These are phyloP conservation scores for Talaromyces sp. DNA, from an alignment of 2,329 filamentous ascomycete genomes.

Conservation along the genomic window DNA sequence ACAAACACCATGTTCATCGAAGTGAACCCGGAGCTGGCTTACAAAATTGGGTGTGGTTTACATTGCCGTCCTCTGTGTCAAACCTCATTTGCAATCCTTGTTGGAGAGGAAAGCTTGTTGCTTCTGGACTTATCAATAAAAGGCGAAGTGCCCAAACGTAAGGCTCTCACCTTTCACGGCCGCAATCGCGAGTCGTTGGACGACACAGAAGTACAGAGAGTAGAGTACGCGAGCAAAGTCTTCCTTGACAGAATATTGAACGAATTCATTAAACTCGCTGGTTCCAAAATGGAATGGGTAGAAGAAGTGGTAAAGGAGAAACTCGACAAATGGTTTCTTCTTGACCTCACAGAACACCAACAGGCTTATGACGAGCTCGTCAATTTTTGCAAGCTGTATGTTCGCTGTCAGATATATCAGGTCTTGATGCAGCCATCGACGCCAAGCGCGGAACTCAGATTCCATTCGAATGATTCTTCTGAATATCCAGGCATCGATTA, in stretches of 20 bases:
- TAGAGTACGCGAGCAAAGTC: constrained; percentile 57
- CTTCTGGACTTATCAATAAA: constrained; percentile 23
- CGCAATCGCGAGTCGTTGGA: constrained; percentile 49
- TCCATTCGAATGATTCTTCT: background rate
- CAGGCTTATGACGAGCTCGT: constrained; percentile 24
- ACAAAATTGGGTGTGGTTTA: constrained; percentile 53
- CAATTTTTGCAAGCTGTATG: constrained; percentile 29
- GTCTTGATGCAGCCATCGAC: constrained; percentile 12
- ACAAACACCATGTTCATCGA: constrained; percentile 60
- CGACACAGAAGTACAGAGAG: constrained; percentile 55
- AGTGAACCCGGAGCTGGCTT: constrained; percentile 58
- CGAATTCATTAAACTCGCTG: constrained; percentile 32
- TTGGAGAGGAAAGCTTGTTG: constrained; percentile 59
- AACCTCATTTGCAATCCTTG: constrained; percentile 58
- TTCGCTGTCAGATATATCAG: constrained; percentile 31
- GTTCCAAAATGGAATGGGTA: constrained; percentile 40
- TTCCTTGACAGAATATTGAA: constrained; percentile 49
- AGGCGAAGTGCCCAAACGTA: constrained; percentile 15
- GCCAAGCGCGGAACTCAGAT: background rate
- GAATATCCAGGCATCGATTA: constrained; percentile 18
- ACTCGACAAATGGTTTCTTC: constrained; percentile 25
- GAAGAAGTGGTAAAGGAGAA: constrained; percentile 27
- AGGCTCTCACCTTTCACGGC: constrained; percentile 40
- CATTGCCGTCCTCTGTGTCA: constrained; percentile 34
- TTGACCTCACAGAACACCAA: constrained; percentile 17